A percentile compares a stretch with the other conserved stretches of the same genome.
Conservation (phyloP, 768 basidiomycete species). For the Scleroderma citrinum region DNA sequence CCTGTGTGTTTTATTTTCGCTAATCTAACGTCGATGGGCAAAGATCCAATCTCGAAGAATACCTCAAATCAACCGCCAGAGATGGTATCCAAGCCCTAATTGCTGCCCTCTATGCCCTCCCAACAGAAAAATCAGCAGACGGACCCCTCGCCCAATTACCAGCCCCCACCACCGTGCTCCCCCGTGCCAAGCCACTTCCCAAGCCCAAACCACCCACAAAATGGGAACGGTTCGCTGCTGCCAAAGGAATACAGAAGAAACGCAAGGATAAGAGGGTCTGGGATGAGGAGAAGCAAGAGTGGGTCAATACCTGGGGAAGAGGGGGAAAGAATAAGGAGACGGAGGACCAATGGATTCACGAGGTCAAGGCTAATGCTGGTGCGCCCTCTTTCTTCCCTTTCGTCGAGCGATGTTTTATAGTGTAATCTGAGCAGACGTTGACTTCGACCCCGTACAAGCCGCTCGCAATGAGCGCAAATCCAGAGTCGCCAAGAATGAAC, state of each 20-base stretch:
- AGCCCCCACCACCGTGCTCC: constrained; percentile 66
- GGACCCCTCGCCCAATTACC: constrained; percentile 85
- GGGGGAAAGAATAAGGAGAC: constrained; percentile 83
- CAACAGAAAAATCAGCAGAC: constrained; percentile 65
- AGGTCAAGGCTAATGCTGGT: constrained; percentile 87
- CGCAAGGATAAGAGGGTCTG: constrained; percentile 75
- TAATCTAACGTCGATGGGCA: neutral
- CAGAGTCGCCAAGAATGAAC: constrained; percentile 79
- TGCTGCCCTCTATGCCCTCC: constrained; percentile 74
- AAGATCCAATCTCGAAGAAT: constrained; percentile 75
- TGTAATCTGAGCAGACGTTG: constrained; percentile 47
- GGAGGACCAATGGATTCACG: constrained; percentile 88
- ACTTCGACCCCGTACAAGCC: constrained; percentile 71
- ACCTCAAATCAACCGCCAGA: constrained; percentile 71
- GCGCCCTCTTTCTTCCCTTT: constrained; percentile 15
- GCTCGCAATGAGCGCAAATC: constrained; percentile 78
- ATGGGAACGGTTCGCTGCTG: constrained; percentile 93
- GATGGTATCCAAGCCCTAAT: constrained; percentile 82
- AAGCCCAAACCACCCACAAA: constrained; percentile 91
- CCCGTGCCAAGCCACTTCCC: constrained; percentile 87
- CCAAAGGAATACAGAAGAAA: constrained; percentile 87
- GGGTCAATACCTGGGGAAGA: constrained; percentile 87
- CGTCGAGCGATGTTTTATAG: neutral
- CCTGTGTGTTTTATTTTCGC: neutral
- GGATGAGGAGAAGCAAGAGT: constrained; percentile 94